Base-by-base conservation (phyloP, 2,329 filamentous ascomycete species). In the Cercospora sojina region DNA sequence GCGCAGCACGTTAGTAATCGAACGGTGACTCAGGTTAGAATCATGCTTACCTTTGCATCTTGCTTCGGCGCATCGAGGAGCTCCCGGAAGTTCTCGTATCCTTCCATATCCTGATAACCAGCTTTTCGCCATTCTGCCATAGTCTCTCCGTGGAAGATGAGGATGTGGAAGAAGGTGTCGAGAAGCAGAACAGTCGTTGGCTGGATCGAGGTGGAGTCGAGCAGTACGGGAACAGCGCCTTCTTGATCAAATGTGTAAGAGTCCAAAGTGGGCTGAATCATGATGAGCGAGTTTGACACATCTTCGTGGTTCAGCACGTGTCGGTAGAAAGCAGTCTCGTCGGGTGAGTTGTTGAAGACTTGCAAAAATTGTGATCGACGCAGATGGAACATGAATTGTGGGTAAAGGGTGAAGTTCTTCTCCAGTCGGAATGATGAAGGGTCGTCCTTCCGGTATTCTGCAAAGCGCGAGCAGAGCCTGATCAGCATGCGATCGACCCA, bases 401-500 rank as follows among this genome's bases (percentile, higher is more conserved):
- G 95, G 77, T 99, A 99, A 16, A 99, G 86, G 0, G 94, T 98
- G 77, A 99, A 99, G 83, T 99, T 99, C 87, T 97, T 97, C 80
- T 99, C 95, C 69, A 97, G 81, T 38, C 93, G 88, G 87, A 99
- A 99, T 0, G 94, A 98, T 5, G 94, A 96, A 13, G 95, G 93
- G 74, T 99, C 95, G 77, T 99, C 95, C 81, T 99, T 99, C 69
- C 95, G 87, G 79, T 99, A 99, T 79, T 99, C 95, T 29, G 95
- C 95, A 77, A 99, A 99, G 72, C 94, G 88, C 49, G 94, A 96
- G 83, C 95, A 99, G 27, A 99, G 85, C 62, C 95, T 87, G 78
- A 99, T 99, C 67, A 99, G 87, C 95, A 99, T 99, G 71, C 95
- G 88, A 77, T 99, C 95, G 25, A 99, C 95, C 95, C 95, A 99